A percentile compares a stretch with the other conserved stretches of the same genome.
Conservation (phyloP, 2,329 filamentous ascomycete species). For the Alternaria ethzedia region DNA sequence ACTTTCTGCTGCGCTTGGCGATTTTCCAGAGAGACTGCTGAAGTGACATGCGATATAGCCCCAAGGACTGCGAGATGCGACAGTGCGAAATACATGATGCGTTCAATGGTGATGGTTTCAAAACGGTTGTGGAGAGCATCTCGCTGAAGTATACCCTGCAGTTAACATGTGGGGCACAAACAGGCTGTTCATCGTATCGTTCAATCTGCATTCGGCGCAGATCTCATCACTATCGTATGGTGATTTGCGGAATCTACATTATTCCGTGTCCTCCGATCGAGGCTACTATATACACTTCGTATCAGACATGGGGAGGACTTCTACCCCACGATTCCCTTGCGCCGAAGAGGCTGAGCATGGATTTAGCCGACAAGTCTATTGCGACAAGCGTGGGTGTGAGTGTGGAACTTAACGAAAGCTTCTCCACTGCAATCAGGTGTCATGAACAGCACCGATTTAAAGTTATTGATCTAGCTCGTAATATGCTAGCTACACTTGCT, state of each 20-base stretch:
- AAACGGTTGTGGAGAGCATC: accelerated
- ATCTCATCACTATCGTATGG: background rate
- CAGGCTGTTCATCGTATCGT: background rate
- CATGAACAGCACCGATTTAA: too few relatives aligned
- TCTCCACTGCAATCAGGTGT: too few relatives aligned
- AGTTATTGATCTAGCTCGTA: too few relatives aligned
- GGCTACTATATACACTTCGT: background rate
- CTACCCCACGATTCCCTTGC: background rate
- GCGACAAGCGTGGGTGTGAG: too few relatives aligned
- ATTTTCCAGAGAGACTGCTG: slow-evolving; percentile 14
- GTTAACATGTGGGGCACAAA: background rate
- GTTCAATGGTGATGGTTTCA: background rate
- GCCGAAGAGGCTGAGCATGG: background rate
- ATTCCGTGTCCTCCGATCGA: background rate
- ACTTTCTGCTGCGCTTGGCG: slow-evolving; percentile 38
- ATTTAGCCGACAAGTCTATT: background rate
- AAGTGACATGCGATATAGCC: slow-evolving; percentile 11
- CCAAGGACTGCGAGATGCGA: slow-evolving; percentile 18
- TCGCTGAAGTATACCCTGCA: background rate
- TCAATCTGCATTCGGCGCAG: background rate
- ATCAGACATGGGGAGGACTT: background rate
- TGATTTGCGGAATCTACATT: background rate
- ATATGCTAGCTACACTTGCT: too few relatives aligned
- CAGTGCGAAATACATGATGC: slow-evolving; percentile 16
- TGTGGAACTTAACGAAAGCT: too few relatives aligned